phyloP scores from a whole-genome alignment of 768 basidiomycete species.

The Serendipita sp. region DNA sequence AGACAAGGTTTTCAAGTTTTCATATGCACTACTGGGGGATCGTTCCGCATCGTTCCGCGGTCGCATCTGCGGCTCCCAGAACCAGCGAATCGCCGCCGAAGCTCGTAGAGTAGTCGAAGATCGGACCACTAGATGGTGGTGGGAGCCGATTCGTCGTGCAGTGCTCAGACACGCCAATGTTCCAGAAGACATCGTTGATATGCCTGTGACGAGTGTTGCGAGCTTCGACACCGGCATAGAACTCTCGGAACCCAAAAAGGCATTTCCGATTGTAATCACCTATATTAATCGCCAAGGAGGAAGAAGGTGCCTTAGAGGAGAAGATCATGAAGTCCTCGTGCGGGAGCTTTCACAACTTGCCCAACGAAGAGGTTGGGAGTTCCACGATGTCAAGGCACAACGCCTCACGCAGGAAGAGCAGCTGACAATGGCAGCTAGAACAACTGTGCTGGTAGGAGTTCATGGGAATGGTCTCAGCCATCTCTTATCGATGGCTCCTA shows the following conservation, averaged over 20 bases:
- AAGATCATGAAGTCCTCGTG: constrained; percentile 16
- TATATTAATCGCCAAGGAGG: constrained; percentile 57
- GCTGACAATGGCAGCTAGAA: constrained; percentile 42
- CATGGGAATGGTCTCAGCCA: constrained; percentile 76
- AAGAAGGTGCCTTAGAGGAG: constrained; percentile 23
- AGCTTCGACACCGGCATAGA: constrained; percentile 1
- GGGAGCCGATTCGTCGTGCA: constrained; percentile 53
- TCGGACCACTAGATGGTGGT: constrained; percentile 38
- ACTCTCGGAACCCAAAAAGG: neutral
- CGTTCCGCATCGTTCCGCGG: constrained; percentile 66
- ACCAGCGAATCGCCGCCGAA: constrained; percentile 57
- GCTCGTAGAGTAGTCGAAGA: constrained; percentile 39
- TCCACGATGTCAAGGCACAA: constrained; percentile 47
- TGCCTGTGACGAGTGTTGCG: constrained; percentile 14
- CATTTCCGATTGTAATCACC: constrained; percentile 41
- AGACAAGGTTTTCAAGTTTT: constrained; percentile 49
- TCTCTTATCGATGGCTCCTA: constrained; percentile 69
- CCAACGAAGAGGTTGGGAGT: constrained; percentile 34
- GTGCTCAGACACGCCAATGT: constrained; percentile 55
- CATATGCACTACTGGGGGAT: constrained; percentile 52
- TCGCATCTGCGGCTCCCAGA: constrained; percentile 39
- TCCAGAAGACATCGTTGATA: constrained; percentile 16
- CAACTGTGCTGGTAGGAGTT: constrained; percentile 60
- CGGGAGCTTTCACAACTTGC: constrained; percentile 13
- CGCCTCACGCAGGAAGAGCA: constrained; percentile 61